These are phyloP conservation scores for Fraxinus quadrangulata DNA, from an alignment of 257 asterid species.

Conservation along the genomic window DNA sequence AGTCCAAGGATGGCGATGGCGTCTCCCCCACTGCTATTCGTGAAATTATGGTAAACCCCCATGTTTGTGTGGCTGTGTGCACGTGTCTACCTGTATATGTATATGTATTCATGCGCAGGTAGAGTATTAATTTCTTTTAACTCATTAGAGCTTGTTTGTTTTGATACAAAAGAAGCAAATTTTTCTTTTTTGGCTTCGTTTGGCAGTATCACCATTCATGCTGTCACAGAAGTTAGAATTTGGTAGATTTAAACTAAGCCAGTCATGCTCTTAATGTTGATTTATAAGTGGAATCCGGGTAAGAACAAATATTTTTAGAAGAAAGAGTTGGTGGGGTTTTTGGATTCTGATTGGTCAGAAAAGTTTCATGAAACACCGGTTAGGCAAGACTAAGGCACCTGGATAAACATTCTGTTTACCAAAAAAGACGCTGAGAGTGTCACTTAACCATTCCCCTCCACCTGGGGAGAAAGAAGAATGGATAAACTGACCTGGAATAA, in stretches of 20 bases:
- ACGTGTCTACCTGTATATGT: neutral
- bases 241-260: neutral
- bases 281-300: neutral
- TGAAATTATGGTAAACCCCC: constrained; percentile 79
- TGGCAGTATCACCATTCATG: neutral
- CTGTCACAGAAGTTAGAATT: neutral
- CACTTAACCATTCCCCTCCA: too few species aligned
- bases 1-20: constrained; percentile 97
- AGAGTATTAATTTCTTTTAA: neutral
- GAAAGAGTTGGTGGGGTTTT: neutral
- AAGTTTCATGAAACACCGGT: neutral
- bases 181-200: neutral
- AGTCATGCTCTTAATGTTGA: neutral
- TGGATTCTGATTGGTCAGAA: neutral
- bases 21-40: constrained; percentile 99
- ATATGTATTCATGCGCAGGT: neutral
- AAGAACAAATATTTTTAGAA: neutral
- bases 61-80: neutral
- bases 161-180: neutral
- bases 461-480: too few species aligned
- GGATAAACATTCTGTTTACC: too few species aligned
- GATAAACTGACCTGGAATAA: too few species aligned
- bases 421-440: too few species aligned
- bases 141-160: neutral
- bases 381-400: too few species aligned